phyloP scores from a whole-genome alignment of 164 flowering plant genomes.

The Liquidambar formosana region DNA sequence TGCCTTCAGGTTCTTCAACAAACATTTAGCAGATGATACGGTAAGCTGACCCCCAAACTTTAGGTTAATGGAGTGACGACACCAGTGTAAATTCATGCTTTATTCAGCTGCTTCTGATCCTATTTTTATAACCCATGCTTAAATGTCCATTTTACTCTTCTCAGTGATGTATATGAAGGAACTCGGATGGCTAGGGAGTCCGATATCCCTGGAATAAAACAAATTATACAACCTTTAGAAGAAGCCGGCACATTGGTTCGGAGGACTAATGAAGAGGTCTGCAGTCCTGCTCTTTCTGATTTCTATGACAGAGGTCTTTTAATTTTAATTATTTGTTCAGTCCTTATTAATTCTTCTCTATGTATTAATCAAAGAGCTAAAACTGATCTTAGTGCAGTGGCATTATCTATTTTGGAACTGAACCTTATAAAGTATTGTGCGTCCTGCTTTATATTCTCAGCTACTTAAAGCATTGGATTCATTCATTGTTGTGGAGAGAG shows the following conservation, averaged over 20 bases:
- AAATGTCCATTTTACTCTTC: slow-evolving; percentile 3
- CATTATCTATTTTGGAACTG: slow-evolving; percentile 5
- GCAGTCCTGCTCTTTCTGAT: not conserved
- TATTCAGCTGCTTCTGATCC: not conserved
- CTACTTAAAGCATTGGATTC: slow-evolving; percentile 66
- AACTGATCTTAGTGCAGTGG: not conserved
- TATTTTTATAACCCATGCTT: not conserved
- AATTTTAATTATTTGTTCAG: not conserved
- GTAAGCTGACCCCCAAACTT: too few species aligned
- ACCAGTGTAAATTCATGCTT: not conserved
- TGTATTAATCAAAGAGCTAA: not conserved
- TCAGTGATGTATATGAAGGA: slow-evolving; percentile 95
- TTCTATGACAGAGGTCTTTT: not conserved
- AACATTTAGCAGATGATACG: too few species aligned
- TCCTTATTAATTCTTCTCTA: not conserved
- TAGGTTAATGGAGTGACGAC: not conserved
- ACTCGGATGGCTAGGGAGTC: slow-evolving; percentile 66
- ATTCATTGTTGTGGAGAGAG: slow-evolving; percentile 86
- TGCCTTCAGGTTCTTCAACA: too few species aligned
- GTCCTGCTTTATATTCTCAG: slow-evolving; percentile 31
- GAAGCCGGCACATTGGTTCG: slow-evolving; percentile 75
- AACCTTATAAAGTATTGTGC: slow-evolving; percentile 6
- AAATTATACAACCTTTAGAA: slow-evolving; percentile 76
- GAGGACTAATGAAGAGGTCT: slow-evolving; percentile 81
- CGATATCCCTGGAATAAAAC: slow-evolving; percentile 74